These are phyloP conservation scores for Avena eriantha DNA, from an alignment of 176 grass and related monocot genomes.

Conservation along the genomic window DNA sequence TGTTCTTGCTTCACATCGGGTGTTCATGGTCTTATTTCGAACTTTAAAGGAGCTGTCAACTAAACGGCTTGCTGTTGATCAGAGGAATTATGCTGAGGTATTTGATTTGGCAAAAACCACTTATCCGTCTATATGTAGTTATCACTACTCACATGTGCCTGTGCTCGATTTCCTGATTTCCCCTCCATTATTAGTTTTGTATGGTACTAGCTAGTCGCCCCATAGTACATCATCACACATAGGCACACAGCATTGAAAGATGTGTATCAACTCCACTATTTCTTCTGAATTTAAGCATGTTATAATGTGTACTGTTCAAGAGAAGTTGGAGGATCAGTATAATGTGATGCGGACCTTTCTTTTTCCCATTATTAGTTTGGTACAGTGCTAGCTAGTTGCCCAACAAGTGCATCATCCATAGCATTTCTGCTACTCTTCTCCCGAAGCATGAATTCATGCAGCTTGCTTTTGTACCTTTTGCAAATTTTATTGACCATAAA, in stretches of 20 bases:
- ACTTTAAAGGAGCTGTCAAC: conserved; percentile 96
- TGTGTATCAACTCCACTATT: conserved; percentile 17
- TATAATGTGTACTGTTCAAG: no score
- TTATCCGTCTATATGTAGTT: conserved; percentile 7
- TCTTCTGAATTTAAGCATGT: conserved; percentile 17
- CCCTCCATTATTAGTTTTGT: neutral
- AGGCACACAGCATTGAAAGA: conserved; percentile 1
- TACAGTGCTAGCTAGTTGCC: no score
- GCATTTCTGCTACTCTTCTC: conserved; percentile 7
- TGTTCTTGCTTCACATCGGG: conserved; percentile 87
- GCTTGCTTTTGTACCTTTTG: conserved; percentile 9
- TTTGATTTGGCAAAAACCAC: conserved; percentile 36
- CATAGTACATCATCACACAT: conserved; percentile 1
- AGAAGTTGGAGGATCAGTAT: conserved; percentile 17
- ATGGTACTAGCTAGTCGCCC: neutral
- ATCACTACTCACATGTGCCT: conserved; percentile 12
- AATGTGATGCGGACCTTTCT: conserved; percentile 15
- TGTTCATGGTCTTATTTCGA: conserved; percentile 94
- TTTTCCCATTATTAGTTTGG: neutral
- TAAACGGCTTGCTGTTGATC: conserved; percentile 87
- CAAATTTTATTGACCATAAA: neutral
- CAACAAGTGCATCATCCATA: neutral
- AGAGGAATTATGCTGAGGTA: conserved; percentile 89
- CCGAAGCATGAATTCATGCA: conserved; percentile 27
- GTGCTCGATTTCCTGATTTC: conserved; percentile 22